Percentiles rank a stretch among this genome's conserved stretches.
Evolutionary conservation across 768 basidiomycete species (phyloP).

Genomic region (Boletus huronensis): DNA sequence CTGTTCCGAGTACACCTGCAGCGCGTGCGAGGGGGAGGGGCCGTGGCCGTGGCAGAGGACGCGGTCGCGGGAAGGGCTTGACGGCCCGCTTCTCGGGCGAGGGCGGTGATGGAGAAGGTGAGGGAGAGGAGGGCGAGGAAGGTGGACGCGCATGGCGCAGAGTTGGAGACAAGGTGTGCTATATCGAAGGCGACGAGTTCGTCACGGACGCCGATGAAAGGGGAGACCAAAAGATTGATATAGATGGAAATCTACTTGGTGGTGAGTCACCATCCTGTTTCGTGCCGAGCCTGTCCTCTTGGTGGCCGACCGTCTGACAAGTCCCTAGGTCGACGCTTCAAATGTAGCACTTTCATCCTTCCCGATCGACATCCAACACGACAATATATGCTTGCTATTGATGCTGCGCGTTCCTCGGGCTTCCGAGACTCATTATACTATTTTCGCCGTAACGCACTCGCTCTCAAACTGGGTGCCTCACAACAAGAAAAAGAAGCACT

Average conservation of each 20-base stretch:
- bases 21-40: slow-evolving; percentile 32
- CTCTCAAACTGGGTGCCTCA: slow-evolving; percentile 87
- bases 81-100: slow-evolving; percentile 24
- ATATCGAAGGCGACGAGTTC: slow-evolving; percentile 89
- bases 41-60: slow-evolving; percentile 43
- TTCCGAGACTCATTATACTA: slow-evolving; percentile 98
- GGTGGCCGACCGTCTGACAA: not conserved
- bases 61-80: slow-evolving; percentile 34
- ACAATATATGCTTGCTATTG: slow-evolving; percentile 94
- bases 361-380: slow-evolving; percentile 81
- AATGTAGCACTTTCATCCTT: slow-evolving; percentile 84
- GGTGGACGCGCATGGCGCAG: slow-evolving; percentile 66
- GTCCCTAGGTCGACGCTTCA: slow-evolving; percentile 74
- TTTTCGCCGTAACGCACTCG: slow-evolving; percentile 86
- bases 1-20: slow-evolving; percentile 28
- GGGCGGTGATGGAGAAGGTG: slow-evolving; percentile 41
- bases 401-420: slow-evolving; percentile 93
- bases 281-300: not conserved
- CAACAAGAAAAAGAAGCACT: slow-evolving; percentile 91
- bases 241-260: slow-evolving; percentile 75
- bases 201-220: slow-evolving; percentile 77
- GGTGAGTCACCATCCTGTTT: slow-evolving; percentile 46
- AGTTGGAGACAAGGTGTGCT: slow-evolving; percentile 69
- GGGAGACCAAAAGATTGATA: slow-evolving; percentile 91
- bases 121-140: slow-evolving; percentile 37